Evolutionary conservation across 2,329 filamentous ascomycete genomes (phyloP), one percentile per base, ranked within the genome.

Genomic region (Scedosporium minutisporum): DNA sequence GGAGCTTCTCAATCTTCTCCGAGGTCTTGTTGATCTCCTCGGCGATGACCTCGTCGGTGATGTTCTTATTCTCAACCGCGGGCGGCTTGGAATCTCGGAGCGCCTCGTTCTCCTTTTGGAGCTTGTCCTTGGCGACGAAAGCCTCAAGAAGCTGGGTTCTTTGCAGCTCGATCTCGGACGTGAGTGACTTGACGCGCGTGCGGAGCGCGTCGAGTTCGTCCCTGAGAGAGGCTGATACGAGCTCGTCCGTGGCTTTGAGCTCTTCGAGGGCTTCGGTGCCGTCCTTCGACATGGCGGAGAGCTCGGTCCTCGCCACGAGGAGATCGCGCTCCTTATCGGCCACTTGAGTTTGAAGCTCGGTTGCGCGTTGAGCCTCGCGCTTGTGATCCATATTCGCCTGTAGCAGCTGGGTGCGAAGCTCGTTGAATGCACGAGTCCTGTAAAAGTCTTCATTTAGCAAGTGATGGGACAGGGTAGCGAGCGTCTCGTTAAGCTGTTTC

Each of bases 101-200:
- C 59, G 78, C 77, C 65, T 83, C 81, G 42, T 79, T 73, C 63
- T 83, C 78, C 70, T 82, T 82, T 62, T 81, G 79, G 62, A 86
- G 75, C 71, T 81, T 81, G 64, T 87, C 84, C 70, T 87, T 87
- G 65, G 81, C 79, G 57, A 87, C 76, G 18, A 87, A 76, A 55
- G 82, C 80, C 48, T 84, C 78, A 66, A 87, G 78, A 25, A 87
- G 78, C 69, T 87, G 84, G 57, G 79, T 78, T 72, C 85, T 83
- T 68, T 84, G 79, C 64, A 80, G 77, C 61, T 86, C 82, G 59
- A 78, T 76, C 69, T 87, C 83, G 62, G 78, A 74, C 64, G 74
- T 76, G 59, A 81, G 72, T 62, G 76, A 72, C 63, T 77, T 78
- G 65, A 80, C 75, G 67, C 83, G 80, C 64, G 75, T 77, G 65